Evolutionary conservation across 2,329 filamentous ascomycete species (phyloP).

Genomic region (Leptographium radiaticola): DNA sequence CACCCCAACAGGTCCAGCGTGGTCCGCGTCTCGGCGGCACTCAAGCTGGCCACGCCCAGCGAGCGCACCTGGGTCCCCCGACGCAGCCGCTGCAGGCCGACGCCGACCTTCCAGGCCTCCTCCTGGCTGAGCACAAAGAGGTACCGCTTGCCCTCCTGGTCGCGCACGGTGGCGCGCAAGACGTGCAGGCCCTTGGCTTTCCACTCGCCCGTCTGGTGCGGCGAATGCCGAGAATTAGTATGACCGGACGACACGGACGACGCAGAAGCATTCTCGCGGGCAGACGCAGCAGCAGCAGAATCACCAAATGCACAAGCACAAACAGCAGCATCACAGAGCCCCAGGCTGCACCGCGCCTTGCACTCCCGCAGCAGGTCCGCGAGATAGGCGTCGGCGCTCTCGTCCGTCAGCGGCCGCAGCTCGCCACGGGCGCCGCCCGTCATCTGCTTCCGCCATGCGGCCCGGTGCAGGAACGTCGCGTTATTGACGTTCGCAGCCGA

Average conservation of each 20-base stretch:
- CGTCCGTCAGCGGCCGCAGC: slow-evolving; percentile 40
- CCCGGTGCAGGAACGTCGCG: slow-evolving; percentile 32
- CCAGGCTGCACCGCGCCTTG: slow-evolving; percentile 48
- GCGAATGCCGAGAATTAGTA: slow-evolving; percentile 25
- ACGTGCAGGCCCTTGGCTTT: slow-evolving; percentile 45
- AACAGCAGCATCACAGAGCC: slow-evolving; percentile 30
- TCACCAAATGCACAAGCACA: slow-evolving; percentile 15
- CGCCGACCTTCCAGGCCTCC: slow-evolving; percentile 55
- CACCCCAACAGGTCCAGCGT: slow-evolving; percentile 48
- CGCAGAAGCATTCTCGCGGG: slow-evolving; percentile 11
- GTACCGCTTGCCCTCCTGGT: slow-evolving; percentile 54
- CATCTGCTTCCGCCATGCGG: slow-evolving; percentile 28
- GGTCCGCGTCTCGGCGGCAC: slow-evolving; percentile 36
- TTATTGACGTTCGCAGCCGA: slow-evolving; percentile 26
- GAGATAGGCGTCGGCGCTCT: slow-evolving; percentile 55
- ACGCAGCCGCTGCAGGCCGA: slow-evolving; percentile 46
- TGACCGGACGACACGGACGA: slow-evolving; percentile 13
- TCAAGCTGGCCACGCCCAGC: slow-evolving; percentile 45
- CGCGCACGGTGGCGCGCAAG: slow-evolving; percentile 48
- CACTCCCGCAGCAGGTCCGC: slow-evolving; percentile 50
- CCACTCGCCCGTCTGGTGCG: slow-evolving; percentile 33
- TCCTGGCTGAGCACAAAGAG: slow-evolving; percentile 51
- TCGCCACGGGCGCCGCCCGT: slow-evolving; percentile 33
- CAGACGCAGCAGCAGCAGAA: slow-evolving; percentile 7
- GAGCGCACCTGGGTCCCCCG: slow-evolving; percentile 47